These are phyloP conservation scores for Fusarium nisikadoi DNA, from an alignment of 2,329 filamentous ascomycete genomes.

Conservation along the genomic window DNA sequence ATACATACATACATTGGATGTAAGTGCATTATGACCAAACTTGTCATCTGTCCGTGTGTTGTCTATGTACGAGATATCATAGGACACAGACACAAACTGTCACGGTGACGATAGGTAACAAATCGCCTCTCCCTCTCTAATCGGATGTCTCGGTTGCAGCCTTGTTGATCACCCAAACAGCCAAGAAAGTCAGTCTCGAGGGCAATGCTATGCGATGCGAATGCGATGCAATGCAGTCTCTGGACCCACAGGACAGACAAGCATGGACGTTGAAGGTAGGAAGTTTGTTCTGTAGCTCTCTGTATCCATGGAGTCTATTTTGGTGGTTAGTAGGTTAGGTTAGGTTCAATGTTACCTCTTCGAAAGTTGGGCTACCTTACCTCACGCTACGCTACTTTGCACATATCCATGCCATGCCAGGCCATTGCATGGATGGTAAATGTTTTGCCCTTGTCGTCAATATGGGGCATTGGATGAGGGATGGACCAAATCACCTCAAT, in stretches of 20 bases:
- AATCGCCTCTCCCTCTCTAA: not conserved
- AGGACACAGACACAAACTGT: conserved; percentile 24
- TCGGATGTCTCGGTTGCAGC: conserved; percentile 31
- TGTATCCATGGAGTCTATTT: not conserved
- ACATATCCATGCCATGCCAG: conserved; percentile 33
- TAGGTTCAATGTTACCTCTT: conserved; percentile 25
- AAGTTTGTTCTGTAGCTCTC: conserved; percentile 15
- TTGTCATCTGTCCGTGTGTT: not conserved
- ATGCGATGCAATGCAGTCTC: not conserved
- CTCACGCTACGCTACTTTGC: conserved; percentile 13
- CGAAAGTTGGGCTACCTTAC: not conserved
- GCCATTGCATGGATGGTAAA: conserved; percentile 35
- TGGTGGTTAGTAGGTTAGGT: conserved; percentile 2
- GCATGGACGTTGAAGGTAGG: conserved; percentile 10
- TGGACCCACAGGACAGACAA: conserved; percentile 26
- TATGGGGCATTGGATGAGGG: conserved; percentile 28
- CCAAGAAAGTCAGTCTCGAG: conserved; percentile 12
- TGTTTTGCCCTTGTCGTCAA: conserved; percentile 35
- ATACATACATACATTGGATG: not conserved
- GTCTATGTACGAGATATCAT: conserved; percentile 3
- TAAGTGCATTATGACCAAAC: not conserved
- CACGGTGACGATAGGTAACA: conserved; percentile 5
- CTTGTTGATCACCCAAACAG: conserved; percentile 25
- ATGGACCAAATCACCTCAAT: conserved; percentile 5
- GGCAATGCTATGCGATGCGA: not conserved